Evolutionary conservation across 768 basidiomycete genomes (phyloP).

Genomic region (Calocybe cyanea): DNA sequence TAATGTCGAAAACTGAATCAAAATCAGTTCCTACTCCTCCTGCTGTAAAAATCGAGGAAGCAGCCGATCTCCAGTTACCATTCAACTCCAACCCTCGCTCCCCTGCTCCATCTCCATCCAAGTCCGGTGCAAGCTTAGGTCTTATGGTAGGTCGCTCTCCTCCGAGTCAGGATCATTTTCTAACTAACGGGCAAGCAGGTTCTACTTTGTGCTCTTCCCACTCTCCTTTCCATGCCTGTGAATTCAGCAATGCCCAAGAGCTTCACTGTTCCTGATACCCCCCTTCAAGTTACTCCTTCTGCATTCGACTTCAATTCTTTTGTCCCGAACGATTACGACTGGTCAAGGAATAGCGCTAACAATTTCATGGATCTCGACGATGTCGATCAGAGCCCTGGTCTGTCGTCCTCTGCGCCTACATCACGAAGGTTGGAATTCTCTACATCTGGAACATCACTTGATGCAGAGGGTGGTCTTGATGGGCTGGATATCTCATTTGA

Average conservation of each 20-base stretch:
- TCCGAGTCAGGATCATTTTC: constrained; percentile 8
- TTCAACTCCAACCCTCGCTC: constrained; percentile 40
- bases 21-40: constrained; percentile 23
- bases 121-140: constrained; percentile 62
- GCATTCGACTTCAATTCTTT: constrained; percentile 46
- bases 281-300: constrained; percentile 40
- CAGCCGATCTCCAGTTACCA: constrained; percentile 47
- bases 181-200: constrained; percentile 45
- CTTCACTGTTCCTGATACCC: constrained; percentile 48
- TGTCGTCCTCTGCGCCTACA: constrained; percentile 26
- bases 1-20: constrained; percentile 35
- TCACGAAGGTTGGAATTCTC: constrained; percentile 55
- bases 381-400: constrained; percentile 28
- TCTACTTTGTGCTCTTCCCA: constrained; percentile 73
- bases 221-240: constrained; percentile 64
- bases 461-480: constrained; percentile 44
- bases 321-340: constrained; percentile 52
- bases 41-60: constrained; percentile 62
- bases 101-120: constrained; percentile 42
- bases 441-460: constrained; percentile 39
- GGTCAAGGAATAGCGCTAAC: constrained; percentile 37
- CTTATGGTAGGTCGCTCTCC: constrained; percentile 54
- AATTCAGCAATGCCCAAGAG: constrained; percentile 51
- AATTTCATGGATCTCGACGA: constrained; percentile 49
- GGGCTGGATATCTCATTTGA: constrained; percentile 75